Evolutionary conservation across 2,329 filamentous ascomycete species (phyloP).

Genomic region (Phaeoacremonium minimum): DNA sequence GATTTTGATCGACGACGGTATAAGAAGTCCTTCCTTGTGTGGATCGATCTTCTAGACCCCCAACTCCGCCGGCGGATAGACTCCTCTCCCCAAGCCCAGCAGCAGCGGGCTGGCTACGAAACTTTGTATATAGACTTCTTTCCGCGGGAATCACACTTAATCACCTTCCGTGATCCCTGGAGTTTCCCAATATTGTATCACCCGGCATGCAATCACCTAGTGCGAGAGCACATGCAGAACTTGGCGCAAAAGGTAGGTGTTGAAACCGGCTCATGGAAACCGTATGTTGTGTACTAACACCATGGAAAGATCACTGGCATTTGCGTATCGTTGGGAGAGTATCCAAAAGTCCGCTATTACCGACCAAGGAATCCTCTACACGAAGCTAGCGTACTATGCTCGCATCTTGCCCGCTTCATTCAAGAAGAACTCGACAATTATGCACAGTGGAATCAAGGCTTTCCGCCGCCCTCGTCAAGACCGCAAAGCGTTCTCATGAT

Average conservation of each 20-base stretch:
- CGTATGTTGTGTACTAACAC: neutral
- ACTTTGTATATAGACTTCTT: slow-evolving; percentile 86
- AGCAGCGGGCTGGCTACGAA: slow-evolving; percentile 75
- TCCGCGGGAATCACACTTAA: slow-evolving; percentile 83
- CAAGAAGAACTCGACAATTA: slow-evolving; percentile 90
- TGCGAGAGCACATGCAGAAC: slow-evolving; percentile 76
- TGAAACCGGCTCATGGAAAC: neutral
- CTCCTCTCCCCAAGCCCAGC: slow-evolving; percentile 60
- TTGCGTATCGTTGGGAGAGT: slow-evolving; percentile 89
- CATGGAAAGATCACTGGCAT: slow-evolving; percentile 78
- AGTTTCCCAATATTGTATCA: slow-evolving; percentile 94
- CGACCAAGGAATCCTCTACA: slow-evolving; percentile 70
- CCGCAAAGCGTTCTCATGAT: slow-evolving; percentile 82
- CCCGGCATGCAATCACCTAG: slow-evolving; percentile 79
- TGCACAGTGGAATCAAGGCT: slow-evolving; percentile 76
- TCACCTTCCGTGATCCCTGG: slow-evolving; percentile 92
- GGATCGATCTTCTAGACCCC: slow-evolving; percentile 73
- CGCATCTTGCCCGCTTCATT: slow-evolving; percentile 84
- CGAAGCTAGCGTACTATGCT: slow-evolving; percentile 82
- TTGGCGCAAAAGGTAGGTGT: slow-evolving; percentile 76
- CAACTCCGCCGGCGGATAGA: slow-evolving; percentile 71
- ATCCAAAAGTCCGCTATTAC: slow-evolving; percentile 90
- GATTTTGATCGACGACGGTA: slow-evolving; percentile 87
- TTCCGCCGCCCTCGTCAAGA: slow-evolving; percentile 72
- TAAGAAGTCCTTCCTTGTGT: slow-evolving; percentile 73